A percentile compares a stretch with the other conserved stretches of the same genome.
phyloP scores from a whole-genome alignment of 805 yeast species.

The Zygoascus ofunaensis region DNA sequence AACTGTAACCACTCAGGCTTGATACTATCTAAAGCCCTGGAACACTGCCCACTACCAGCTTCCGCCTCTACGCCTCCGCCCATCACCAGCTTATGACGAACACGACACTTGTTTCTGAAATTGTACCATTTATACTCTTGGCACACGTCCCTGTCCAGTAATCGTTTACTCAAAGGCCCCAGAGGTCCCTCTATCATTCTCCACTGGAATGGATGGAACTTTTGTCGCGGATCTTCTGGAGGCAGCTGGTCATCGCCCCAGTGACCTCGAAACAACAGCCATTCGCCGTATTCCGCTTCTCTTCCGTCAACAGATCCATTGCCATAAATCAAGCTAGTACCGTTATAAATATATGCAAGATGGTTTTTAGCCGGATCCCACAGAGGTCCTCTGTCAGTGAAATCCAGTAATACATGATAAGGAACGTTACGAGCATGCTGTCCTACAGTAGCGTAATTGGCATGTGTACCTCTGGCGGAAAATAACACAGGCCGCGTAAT shows the following conservation, averaged over 20 bases:
- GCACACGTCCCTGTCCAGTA: slow-evolving; percentile 63
- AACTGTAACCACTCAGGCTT: slow-evolving; percentile 44
- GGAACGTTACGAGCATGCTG: slow-evolving; percentile 95
- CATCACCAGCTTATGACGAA: slow-evolving; percentile 60
- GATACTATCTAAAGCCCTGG: slow-evolving; percentile 46
- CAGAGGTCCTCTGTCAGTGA: slow-evolving; percentile 87
- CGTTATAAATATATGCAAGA: slow-evolving; percentile 74
- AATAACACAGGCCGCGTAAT: slow-evolving; percentile 64
- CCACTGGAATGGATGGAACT: slow-evolving; percentile 83
- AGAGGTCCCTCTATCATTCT: slow-evolving; percentile 85
- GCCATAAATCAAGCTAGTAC: slow-evolving; percentile 36
- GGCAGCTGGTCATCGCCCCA: slow-evolving; percentile 84
- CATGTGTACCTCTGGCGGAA: slow-evolving; percentile 94
- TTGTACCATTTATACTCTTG: slow-evolving; percentile 89
- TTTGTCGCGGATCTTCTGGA: slow-evolving; percentile 67
- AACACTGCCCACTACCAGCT: slow-evolving; percentile 68
- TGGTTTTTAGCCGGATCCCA: slow-evolving; percentile 89
- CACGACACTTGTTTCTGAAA: slow-evolving; percentile 71
- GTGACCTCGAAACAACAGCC: slow-evolving; percentile 74
- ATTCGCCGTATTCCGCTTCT: slow-evolving; percentile 49
- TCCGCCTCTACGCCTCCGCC: slow-evolving; percentile 88
- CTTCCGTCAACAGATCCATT: slow-evolving; percentile 39
- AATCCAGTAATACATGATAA: slow-evolving; percentile 80
- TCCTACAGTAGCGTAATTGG: slow-evolving; percentile 92
- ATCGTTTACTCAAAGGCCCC: slow-evolving; percentile 78